Evolutionary conservation across 1,139 yeast species (phyloP), one percentile per base, ranked within the genome.

Genomic region (Nakaseomyces nivariensis): DNA sequence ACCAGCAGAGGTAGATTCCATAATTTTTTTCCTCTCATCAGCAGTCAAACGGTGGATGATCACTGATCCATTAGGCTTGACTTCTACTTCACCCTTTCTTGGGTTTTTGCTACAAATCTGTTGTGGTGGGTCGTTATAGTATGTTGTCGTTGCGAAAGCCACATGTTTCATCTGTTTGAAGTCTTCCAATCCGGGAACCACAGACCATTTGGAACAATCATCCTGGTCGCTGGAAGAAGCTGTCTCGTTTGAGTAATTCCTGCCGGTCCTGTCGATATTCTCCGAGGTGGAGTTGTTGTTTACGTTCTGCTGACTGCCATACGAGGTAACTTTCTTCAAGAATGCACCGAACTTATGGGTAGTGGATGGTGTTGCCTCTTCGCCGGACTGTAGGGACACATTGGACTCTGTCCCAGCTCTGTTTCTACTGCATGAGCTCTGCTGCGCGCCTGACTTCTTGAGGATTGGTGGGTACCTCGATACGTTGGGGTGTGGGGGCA

Each of bases 61-160:
- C 11, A 82, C 72, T 2, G 75, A 72, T 0, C 92, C 92, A 58
- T 78, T 78, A 4, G 76, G 66, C 47, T 76, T 66, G 3, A 84
- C 71, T 58, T 83, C 90, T 5, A 85, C 92, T 61, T 81, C 83
- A 27, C 87, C 87, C 56, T 75, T 75, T 57, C 85, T 67, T n/a
- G 87, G 87, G 44, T 68, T 72, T 58, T 83, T 68, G 7, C 83
- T 77, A 8, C 85, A 84, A 34, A 81, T 81, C 54, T 81, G 86
- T 56, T 81, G 87, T 1, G 86, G 87, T 0, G 87, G 87, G 56
- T 81, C 86, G 52, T 82, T 80, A 51, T 80, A 76, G 60, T 84
- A 85, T 0, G 88, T 83, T 32, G 81, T 79, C 24, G 82, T 74
- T 47, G 85, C 87, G 65, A 85, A 85, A 0, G 87, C 81, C 25